phyloP scores from a whole-genome alignment of 208 protist species.

The Tritrichomonas musculus region DNA sequence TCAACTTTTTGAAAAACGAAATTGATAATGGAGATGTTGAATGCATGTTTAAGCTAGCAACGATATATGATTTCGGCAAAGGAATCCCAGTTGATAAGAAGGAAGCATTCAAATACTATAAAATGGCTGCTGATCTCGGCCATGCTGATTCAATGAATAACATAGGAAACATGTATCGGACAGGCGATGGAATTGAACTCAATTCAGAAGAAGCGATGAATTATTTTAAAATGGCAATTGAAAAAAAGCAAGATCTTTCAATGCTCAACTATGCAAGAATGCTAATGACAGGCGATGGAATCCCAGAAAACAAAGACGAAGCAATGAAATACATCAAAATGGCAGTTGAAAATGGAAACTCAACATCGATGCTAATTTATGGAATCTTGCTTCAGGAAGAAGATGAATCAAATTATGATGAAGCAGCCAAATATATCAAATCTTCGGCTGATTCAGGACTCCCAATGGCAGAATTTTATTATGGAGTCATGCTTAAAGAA shows the following conservation, averaged over 20 bases:
- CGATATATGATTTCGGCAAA: too few relatives aligned
- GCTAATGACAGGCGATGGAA: neutral
- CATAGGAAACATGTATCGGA: neutral
- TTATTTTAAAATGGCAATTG: neutral
- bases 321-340: neutral
- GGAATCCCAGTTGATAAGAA: too few relatives aligned
- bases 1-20: too few relatives aligned
- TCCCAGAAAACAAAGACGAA: neutral
- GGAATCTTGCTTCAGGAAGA: too few relatives aligned
- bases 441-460: neutral
- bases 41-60: too few relatives aligned
- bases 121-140: too few relatives aligned
- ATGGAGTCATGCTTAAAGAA: neutral
- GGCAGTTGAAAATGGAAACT: neutral
- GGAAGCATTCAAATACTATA: too few relatives aligned
- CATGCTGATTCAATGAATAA: neutral
- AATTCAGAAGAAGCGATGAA: neutral
- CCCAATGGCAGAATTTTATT: neutral
- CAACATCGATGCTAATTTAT: too few relatives aligned
- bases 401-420: too few relatives aligned
- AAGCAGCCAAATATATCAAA: neutral
- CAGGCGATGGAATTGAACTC: neutral
- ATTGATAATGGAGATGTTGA: too few relatives aligned
- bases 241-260: neutral
- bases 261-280: neutral